phyloP scores from a whole-genome alignment of 495 filamentous ascomycete genomes.

The Pseudoneurospora amorphoporcata region DNA sequence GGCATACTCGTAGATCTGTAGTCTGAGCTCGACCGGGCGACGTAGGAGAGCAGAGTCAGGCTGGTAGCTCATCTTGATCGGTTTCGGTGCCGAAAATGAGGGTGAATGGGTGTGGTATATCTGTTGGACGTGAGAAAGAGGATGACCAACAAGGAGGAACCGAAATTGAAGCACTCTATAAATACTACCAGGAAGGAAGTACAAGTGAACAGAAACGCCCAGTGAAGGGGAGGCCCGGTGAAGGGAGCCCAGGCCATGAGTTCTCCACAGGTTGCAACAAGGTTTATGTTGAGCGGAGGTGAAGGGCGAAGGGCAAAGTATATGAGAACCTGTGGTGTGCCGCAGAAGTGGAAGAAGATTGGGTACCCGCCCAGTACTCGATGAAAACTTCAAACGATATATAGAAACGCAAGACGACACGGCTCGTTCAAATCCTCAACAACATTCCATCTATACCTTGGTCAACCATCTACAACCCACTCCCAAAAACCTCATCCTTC shows the following conservation, averaged over 20 bases:
- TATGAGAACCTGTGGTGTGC: not conserved
- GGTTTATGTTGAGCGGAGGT: not conserved
- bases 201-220: not conserved
- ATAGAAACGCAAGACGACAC: not conserved
- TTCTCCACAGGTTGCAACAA: not conserved
- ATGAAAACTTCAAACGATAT: not conserved
- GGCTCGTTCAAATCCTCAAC: not conserved
- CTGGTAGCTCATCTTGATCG: not conserved
- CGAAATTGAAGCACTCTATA: too few relatives aligned
- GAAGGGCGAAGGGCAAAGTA: not conserved
- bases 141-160: too few relatives aligned
- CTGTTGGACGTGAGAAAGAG: too few relatives aligned
- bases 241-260: not conserved
- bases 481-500: constrained; percentile 35
- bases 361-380: too few relatives aligned
- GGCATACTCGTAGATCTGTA: not conserved
- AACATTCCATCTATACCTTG: not conserved
- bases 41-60: not conserved
- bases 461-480: constrained; percentile 8
- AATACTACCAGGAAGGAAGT: not conserved
- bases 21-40: not conserved
- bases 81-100: too few relatives aligned
- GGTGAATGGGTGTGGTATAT: too few relatives aligned
- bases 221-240: not conserved
- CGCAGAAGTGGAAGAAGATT: too few relatives aligned